Base-by-base conservation (phyloP, 2,329 filamentous ascomycete species). In the Penicillium occitanis region DNA sequence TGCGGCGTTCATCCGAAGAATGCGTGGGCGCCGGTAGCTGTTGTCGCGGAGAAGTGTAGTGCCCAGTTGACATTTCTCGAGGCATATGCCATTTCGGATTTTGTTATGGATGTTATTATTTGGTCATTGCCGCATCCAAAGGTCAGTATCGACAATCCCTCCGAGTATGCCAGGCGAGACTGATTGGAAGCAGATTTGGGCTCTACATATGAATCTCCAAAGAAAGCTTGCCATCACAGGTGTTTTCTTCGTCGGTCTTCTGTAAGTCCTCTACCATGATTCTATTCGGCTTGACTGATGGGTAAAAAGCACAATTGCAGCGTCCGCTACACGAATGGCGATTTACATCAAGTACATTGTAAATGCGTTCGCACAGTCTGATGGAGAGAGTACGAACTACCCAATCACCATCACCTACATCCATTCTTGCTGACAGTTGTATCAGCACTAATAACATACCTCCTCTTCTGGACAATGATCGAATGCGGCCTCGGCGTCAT, bases 11-110 rank as follows among this genome's bases (percentile, higher is more conserved):
- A 58, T 58, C 53, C 53, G 3, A 58, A 14, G 3, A 58, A 58
- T 30, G 53, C 53, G 5, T 58, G 53, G 53, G 53, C 53, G 53
- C 53, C 53, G 2, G 53, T 58, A 4, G 53, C 53, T 35, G 53
- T 58, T 6, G 53, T 58, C 10, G 53, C 30, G 17, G 53, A 58
- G 17, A 58, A 58, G 35, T 58, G 53, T 25, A 58, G 53, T n/a
- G 53, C 53, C 11, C 53, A 58, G 8, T n/a, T 58, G 30, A 35
- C 5, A 11, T 30, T 58, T 13, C 53, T 58, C 53, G 53, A 58
- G 30, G 53, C 30, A 13, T 58, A 58, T 13, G 53, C 53, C 8
- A 58, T 58, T 6, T 58, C 53, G 5, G 53, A 51, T 28, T 51
- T 51, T 22, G 22, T 48, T 10, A 48, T 48, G 44, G 44, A 48